Base-by-base conservation (phyloP, 148 eudicot genomes). In the Agrostemma githago region DNA sequence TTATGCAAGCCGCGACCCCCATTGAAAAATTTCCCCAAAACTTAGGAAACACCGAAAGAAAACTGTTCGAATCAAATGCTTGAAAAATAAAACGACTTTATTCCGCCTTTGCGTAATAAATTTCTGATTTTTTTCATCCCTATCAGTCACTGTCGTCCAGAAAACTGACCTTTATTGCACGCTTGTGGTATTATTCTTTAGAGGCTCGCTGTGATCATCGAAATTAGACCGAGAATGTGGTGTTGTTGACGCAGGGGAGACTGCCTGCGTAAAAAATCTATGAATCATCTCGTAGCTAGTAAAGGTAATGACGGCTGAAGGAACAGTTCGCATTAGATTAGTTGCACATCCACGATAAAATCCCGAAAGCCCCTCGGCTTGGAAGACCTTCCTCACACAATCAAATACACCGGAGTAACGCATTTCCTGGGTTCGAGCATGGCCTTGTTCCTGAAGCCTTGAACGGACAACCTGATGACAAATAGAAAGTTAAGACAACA, bases 341-440 rank as follows among this genome's bases (percentile, higher is more conserved):
- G 98, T 94, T 16, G 86, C 98, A 85, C 98, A 94, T 8, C 98
- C 98, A 6, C 98, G 88, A 70, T 94, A 94, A 76, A 94, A 91
- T 19, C 97, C 98, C 8, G 81, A 64, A 62, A 89, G 20, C 38
- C 98, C 97, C 79, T 94, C 91, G 71, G 80, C 74, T 62, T 63
- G 74, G 75, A 73, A 82, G 40, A 82, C 84, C 79, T 84, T 84
- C 40, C 70, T 75, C 6, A 88, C 70, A 65, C 98, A 94, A 84
- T 94, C 98, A 74, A 83, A 57, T 8, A 88, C 97, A 58, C 97
- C 98, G 0, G 68, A 67, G 76, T 94, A 94, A 34, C 80, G 92
- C 42, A 80, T 71, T 71, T 84, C 75, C 0, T 82, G 68, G 72
- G 84, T 84, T 61, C 83, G 88, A 20, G 66, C 75, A 42, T 88